phyloP scores from a whole-genome alignment of 345 rosid genomes.

The Corymbia maculata region DNA sequence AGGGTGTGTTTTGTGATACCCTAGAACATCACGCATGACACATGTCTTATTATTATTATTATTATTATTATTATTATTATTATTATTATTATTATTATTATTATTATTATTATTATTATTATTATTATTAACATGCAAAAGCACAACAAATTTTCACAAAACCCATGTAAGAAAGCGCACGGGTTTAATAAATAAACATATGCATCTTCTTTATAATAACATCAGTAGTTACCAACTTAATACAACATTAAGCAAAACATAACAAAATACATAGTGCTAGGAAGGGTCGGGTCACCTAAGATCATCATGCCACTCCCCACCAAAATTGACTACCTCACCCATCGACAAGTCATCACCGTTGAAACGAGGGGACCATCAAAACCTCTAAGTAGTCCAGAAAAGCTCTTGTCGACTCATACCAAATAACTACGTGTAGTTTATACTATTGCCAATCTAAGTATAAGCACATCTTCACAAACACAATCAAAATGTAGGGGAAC shows the following conservation, averaged over 20 bases:
- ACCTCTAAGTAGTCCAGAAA: not conserved
- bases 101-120: too few relatives aligned
- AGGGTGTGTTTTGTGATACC: not conserved
- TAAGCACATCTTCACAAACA: not conserved
- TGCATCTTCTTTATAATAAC: not conserved
- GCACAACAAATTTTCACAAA: not conserved
- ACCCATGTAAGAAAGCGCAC: not conserved
- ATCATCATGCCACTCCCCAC: not conserved
- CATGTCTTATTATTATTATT: too few relatives aligned
- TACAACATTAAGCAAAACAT: not conserved
- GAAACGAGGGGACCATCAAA: not conserved
- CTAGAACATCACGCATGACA: not conserved
- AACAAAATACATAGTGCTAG: not conserved
- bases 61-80: too few relatives aligned
- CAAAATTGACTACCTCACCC: not conserved
- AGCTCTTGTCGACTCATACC: not conserved
- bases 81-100: too few relatives aligned
- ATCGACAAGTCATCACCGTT: accelerated
- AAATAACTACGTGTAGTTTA: not conserved
- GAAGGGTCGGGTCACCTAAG: too few relatives aligned
- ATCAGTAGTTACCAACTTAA: not conserved
- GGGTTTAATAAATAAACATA: not conserved
- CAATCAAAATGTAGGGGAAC: too few relatives aligned
- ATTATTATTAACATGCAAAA: not conserved
- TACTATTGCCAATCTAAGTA: accelerated